These are phyloP conservation scores for Nicotiana benthamiana DNA, from an alignment of 257 asterid species.

Conservation along the genomic window DNA sequence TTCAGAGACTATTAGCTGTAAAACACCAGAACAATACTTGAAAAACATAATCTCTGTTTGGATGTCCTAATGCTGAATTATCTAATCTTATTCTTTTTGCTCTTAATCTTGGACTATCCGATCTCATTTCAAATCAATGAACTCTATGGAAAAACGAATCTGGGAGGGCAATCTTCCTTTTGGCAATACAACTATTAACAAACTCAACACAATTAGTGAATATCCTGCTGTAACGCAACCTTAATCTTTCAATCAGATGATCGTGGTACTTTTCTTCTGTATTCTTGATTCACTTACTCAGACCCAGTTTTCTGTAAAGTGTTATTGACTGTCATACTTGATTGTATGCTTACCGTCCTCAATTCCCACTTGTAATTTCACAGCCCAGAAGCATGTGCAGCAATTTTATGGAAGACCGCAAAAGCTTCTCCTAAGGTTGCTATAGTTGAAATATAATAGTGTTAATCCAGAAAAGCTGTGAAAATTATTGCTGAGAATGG, in stretches of 20 bases:
- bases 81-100: not conserved
- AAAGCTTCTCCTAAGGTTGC: slow-evolving; percentile 83
- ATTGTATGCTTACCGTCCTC: not conserved
- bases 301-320: not conserved
- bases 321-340: not conserved
- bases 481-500: slow-evolving; percentile 20
- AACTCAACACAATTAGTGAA: not conserved
- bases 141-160: not conserved
- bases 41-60: not conserved
- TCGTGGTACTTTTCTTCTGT: not conserved
- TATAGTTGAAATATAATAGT: slow-evolving; percentile 11
- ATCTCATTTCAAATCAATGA: not conserved
- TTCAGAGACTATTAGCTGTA: not conserved
- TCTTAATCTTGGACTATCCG: not conserved
- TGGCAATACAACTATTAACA: not conserved
- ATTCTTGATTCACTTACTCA: not conserved
- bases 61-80: not conserved
- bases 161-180: not conserved
- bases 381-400: slow-evolving; percentile 99
- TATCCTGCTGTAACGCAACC: not conserved
- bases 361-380: slow-evolving; percentile 18
- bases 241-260: not conserved
- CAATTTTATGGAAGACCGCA: slow-evolving; percentile 82
- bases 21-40: not conserved
- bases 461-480: slow-evolving; percentile 10